Percentiles rank a stretch among this genome's conserved stretches.
Conservation (phyloP, 2,329 filamentous ascomycete species). For the Coniochaeta sp. region DNA sequence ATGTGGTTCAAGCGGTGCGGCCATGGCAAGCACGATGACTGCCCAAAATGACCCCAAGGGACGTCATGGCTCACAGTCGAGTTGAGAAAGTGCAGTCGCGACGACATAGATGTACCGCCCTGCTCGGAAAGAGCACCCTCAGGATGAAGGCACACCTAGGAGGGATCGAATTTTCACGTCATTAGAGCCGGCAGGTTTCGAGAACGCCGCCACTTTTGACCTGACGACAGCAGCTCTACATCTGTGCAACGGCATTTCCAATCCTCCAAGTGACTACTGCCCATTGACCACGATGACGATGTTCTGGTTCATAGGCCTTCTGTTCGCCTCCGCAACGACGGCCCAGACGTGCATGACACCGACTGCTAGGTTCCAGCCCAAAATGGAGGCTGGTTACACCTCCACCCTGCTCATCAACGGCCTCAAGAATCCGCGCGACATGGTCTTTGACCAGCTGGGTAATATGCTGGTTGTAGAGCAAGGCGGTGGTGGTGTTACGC, state of each 20-base stretch:
- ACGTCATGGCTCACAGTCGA: not conserved
- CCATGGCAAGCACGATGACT: not conserved
- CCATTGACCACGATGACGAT: not conserved
- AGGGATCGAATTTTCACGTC: not conserved
- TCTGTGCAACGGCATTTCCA: not conserved
- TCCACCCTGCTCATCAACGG: slow-evolving; percentile 3
- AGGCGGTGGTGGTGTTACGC: slow-evolving; percentile 1
- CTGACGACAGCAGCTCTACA: not conserved
- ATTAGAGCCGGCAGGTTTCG: not conserved
- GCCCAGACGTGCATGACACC: not conserved
- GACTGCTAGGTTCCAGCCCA: not conserved
- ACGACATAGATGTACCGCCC: not conserved
- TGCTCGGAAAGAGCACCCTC: not conserved
- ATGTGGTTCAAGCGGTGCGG: not conserved
- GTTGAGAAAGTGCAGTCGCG: not conserved
- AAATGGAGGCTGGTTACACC: not conserved
- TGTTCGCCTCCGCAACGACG: not conserved
- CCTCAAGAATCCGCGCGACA: not conserved
- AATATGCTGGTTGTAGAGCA: slow-evolving; percentile 6
- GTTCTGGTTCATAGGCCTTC: not conserved
- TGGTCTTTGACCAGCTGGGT: slow-evolving; percentile 5
- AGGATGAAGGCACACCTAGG: not conserved
- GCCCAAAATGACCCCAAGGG: not conserved
- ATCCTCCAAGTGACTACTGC: not conserved
- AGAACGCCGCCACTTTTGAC: not conserved